phyloP scores from a whole-genome alignment of 2,329 filamentous ascomycete species.

The Dactylellina cionopaga region DNA sequence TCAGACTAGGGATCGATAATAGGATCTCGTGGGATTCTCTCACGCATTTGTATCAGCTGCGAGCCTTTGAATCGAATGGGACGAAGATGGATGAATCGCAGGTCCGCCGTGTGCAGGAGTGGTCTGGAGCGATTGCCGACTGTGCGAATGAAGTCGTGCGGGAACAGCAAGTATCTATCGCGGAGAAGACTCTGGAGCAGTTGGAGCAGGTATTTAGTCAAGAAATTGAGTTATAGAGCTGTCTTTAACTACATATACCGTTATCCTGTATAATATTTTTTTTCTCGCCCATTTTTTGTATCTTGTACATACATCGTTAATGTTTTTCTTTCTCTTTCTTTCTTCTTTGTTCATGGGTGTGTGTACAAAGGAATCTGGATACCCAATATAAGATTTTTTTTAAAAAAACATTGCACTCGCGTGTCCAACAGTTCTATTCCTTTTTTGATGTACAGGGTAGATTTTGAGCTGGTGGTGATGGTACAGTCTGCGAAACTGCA shows the following conservation, averaged over 20 bases:
- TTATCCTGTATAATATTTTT: too few species aligned
- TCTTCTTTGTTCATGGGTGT: too few species aligned
- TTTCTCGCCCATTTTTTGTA: too few species aligned
- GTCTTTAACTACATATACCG: neutral
- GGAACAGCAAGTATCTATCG: constrained; percentile 11
- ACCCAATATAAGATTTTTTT: too few species aligned
- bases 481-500: neutral
- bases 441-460: neutral
- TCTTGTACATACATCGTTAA: too few species aligned
- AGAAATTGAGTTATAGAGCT: neutral
- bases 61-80: neutral
- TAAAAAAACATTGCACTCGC: constrained; percentile 12
- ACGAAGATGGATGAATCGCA: neutral
- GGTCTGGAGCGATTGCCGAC: constrained; percentile 27
- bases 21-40: constrained; percentile 24
- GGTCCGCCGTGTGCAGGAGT: neutral
- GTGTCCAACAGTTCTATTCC: constrained; percentile 7
- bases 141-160: constrained; percentile 33
- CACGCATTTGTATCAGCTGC: constrained; percentile 1
- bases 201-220: constrained; percentile 28
- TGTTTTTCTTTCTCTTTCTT: neutral
- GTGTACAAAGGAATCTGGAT: neutral
- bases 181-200: constrained; percentile 22
- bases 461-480: neutral
- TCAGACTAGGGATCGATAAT: constrained; percentile 20